phyloP scores from a whole-genome alignment of 257 asterid species.

The Scutellaria minor region DNA sequence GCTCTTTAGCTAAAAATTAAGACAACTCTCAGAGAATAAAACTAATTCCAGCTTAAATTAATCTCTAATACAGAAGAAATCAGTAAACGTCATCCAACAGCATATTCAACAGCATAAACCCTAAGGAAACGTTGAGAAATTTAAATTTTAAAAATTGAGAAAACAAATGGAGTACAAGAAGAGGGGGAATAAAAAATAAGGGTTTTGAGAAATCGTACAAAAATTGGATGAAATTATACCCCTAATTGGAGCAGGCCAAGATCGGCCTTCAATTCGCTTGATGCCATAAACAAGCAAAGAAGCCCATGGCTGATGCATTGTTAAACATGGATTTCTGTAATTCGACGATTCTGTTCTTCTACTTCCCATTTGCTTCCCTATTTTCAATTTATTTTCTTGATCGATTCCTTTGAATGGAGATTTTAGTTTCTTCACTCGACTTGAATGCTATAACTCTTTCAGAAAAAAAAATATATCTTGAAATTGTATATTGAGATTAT shows the following conservation, averaged over 20 bases:
- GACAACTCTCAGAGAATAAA: not conserved
- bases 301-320: conserved; percentile 99
- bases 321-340: conserved; percentile 84
- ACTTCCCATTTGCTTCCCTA: conserved; percentile 45
- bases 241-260: conserved; percentile 89
- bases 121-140: not conserved
- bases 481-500: no score
- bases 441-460: not conserved
- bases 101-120: not conserved
- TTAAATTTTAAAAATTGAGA: conserved; percentile 13
- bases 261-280: conserved; percentile 94
- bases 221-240: conserved; percentile 42
- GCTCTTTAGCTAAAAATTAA: not conserved
- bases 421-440: no score
- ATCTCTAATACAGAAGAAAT: not conserved
- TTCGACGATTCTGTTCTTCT: conserved; percentile 46
- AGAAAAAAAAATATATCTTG: no score
- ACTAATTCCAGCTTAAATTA: not conserved
- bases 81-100: not conserved
- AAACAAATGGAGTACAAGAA: not conserved
- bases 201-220: not conserved
- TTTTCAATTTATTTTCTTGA: not conserved
- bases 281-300: conserved; percentile 88
- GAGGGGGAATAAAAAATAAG: not conserved
- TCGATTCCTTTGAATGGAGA: not conserved